phyloP scores from a whole-genome alignment of 2,329 filamentous ascomycete genomes.

The Calonectria henricotiae region DNA sequence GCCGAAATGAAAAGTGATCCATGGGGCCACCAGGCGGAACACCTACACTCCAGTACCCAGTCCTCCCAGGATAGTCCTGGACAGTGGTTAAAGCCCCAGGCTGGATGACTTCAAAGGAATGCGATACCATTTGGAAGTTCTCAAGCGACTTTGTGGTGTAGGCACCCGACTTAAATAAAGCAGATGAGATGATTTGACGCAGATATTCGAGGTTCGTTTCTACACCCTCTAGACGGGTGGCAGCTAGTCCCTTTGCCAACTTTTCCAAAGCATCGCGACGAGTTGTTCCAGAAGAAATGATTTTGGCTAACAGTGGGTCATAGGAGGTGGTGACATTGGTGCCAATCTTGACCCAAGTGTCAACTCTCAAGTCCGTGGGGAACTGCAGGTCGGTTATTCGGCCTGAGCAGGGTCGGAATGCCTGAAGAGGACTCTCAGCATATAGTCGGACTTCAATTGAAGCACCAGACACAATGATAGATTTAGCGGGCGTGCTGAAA shows the following conservation, averaged over 20 bases:
- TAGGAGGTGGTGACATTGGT: conserved; percentile 83
- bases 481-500: conserved; percentile 38
- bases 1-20: conserved; percentile 57
- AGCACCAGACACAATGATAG: conserved; percentile 44
- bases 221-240: conserved; percentile 57
- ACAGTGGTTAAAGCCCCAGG: conserved; percentile 58
- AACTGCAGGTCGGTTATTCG: conserved; percentile 72
- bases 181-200: conserved; percentile 51
- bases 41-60: conserved; percentile 59
- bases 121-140: conserved; percentile 50
- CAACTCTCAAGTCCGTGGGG: conserved; percentile 70
- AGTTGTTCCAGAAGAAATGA: conserved; percentile 77
- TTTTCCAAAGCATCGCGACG: conserved; percentile 77
- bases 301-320: conserved; percentile 83
- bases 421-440: conserved; percentile 70
- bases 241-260: conserved; percentile 73
- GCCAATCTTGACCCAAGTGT: conserved; percentile 78
- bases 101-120: conserved; percentile 58
- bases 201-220: conserved; percentile 59
- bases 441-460: conserved; percentile 62
- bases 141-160: conserved; percentile 58
- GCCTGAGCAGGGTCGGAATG: conserved; percentile 74
- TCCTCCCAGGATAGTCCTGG: conserved; percentile 62
- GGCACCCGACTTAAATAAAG: conserved; percentile 50
- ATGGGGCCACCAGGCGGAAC: conserved; percentile 63